phyloP scores from a whole-genome alignment of 2,329 filamentous ascomycete species.

The Hypoxylon sp. region DNA sequence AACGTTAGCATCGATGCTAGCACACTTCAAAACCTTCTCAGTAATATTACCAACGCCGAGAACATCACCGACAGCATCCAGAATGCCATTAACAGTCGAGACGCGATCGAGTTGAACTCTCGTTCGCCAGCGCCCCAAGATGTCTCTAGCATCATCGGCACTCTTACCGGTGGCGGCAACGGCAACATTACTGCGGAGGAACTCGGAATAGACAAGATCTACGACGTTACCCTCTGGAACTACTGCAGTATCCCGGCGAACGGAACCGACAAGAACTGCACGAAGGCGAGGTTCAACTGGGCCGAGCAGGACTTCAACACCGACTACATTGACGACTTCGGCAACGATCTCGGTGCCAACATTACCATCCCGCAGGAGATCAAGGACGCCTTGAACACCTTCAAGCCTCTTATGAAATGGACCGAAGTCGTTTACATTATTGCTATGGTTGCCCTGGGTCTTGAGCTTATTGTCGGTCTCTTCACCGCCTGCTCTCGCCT shows the following conservation, averaged over 20 bases:
- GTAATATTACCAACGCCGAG: constrained; percentile 36
- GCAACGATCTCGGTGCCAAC: constrained; percentile 63
- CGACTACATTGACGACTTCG: constrained; percentile 53
- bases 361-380: constrained; percentile 78
- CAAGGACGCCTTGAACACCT: constrained; percentile 77
- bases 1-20: constrained; percentile 32
- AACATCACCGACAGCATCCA: constrained; percentile 36
- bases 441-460: constrained; percentile 76
- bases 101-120: constrained; percentile 30
- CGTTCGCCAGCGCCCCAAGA: constrained; percentile 38
- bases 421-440: constrained; percentile 86
- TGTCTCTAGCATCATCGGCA: constrained; percentile 25
- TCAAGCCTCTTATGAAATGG: constrained; percentile 82
- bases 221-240: constrained; percentile 87
- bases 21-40: constrained; percentile 50
- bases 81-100: constrained; percentile 21
- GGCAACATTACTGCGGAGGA: constrained; percentile 69
- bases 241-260: constrained; percentile 79
- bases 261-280: constrained; percentile 75
- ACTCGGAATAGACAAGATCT: constrained; percentile 79
- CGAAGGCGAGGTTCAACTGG: constrained; percentile 80
- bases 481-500: constrained; percentile 86
- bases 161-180: constrained; percentile 54
- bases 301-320: constrained; percentile 79
- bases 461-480: constrained; percentile 83